Conservation (phyloP, 2,329 filamentous ascomycete genomes). For the Bertia moriformis region DNA sequence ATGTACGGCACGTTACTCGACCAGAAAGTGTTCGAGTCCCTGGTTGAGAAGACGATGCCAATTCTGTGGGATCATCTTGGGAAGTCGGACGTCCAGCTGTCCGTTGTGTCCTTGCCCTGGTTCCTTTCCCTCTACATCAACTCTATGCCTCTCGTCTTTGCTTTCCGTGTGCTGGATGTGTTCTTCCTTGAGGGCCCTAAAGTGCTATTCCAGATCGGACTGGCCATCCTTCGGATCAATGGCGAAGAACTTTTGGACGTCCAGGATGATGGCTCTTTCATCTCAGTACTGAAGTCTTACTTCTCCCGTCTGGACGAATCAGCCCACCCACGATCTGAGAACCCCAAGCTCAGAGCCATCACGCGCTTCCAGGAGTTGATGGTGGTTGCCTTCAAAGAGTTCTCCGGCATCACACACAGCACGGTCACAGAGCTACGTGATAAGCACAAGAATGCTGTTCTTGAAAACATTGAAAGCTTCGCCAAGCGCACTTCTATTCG, state of each 20-base stretch:
- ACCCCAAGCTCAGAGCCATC: conserved; percentile 82
- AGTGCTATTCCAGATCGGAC: conserved; percentile 87
- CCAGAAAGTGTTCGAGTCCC: conserved; percentile 89
- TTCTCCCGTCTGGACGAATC: conserved; percentile 89
- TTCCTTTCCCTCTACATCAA: conserved; percentile 98
- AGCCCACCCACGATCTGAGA: conserved; percentile 88
- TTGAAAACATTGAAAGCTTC: conserved; percentile 93
- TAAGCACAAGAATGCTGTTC: conserved; percentile 85
- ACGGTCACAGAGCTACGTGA: conserved; percentile 78
- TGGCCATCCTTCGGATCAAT: conserved; percentile 94
- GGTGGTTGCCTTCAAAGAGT: conserved; percentile 98
- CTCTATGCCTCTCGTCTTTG: conserved; percentile 96
- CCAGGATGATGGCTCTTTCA: conserved; percentile 87
- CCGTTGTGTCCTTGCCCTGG: conserved; percentile 93
- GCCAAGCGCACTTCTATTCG: conserved; percentile 92
- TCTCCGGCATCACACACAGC: conserved; percentile 84
- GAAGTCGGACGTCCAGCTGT: conserved; percentile 90
- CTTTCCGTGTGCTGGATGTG: conserved; percentile 88
- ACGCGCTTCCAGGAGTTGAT: conserved; percentile 96
- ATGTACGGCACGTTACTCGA: conserved; percentile 98
- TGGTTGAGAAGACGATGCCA: conserved; percentile 98
- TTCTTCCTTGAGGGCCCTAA: conserved; percentile 98
- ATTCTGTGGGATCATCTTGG: conserved; percentile 96
- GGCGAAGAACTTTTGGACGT: conserved; percentile 91
- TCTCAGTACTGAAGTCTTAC: conserved; percentile 87